These are phyloP conservation scores for Brassica nigra DNA, from an alignment of 345 rosid species.

Conservation along the genomic window DNA sequence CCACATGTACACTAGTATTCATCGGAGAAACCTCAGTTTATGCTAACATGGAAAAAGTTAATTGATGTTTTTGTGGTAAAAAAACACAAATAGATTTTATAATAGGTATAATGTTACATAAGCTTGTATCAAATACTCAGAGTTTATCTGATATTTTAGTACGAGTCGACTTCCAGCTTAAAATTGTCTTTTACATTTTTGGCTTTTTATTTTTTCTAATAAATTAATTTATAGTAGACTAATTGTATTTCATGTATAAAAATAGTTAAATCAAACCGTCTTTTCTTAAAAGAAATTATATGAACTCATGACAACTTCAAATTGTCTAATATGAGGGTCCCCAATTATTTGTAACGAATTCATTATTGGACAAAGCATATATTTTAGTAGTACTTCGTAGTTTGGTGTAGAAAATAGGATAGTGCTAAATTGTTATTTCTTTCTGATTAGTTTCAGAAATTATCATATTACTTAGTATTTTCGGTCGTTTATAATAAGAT, in stretches of 20 bases:
- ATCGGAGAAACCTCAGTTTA: too few relatives aligned
- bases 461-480: neutral
- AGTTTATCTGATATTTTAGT: neutral
- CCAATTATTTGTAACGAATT: neutral
- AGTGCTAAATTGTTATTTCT: neutral
- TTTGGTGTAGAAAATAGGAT: neutral
- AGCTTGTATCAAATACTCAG: neutral
- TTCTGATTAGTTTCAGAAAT: neutral
- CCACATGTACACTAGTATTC: too few relatives aligned
- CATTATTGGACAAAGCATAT: slow-evolving; percentile 3
- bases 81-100: neutral
- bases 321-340: neutral
- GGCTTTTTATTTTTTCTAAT: neutral
- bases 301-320: neutral
- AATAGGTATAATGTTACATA: neutral
- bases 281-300: neutral
- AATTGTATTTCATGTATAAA: neutral
- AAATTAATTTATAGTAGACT: neutral
- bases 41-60: neutral
- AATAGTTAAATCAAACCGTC: neutral
- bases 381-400: neutral
- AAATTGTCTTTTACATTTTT: neutral
- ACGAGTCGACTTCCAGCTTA: neutral
- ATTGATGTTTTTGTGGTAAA: neutral
- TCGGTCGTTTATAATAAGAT: neutral